These are phyloP conservation scores for Eimeria zaria DNA, from an alignment of 169 alveolate species.

Conservation along the genomic window DNA sequence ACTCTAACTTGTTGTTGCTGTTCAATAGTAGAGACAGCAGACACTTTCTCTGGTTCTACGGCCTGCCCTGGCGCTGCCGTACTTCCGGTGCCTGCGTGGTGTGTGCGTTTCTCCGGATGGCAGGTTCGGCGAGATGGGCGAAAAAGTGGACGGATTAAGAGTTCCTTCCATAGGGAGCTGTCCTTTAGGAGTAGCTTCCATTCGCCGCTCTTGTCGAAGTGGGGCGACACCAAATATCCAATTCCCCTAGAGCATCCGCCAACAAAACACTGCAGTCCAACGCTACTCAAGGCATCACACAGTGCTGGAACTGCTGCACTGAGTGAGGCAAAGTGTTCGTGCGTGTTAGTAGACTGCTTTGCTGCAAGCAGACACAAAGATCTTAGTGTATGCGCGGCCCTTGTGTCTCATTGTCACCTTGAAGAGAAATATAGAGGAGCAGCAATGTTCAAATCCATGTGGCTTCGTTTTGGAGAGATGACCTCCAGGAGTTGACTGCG, in stretches of 20 bases:
- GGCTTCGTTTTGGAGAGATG: slow-evolving; percentile 65
- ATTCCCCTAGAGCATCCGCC: slow-evolving; percentile 54
- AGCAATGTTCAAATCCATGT: slow-evolving; percentile 83
- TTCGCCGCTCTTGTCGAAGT: slow-evolving; percentile 13
- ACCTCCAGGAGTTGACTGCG: slow-evolving; percentile 43
- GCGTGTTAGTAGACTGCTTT: background rate
- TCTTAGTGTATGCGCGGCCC: background rate
- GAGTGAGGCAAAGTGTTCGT: background rate
- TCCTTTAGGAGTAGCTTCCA: slow-evolving; percentile 63
- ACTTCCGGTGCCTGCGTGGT: background rate
- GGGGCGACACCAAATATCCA: slow-evolving; percentile 79
- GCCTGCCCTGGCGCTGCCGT: slow-evolving; percentile 1
- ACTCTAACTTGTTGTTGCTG: background rate
- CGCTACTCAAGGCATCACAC: background rate
- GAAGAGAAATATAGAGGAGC: slow-evolving; percentile 80
- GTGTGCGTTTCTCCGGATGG: background rate
- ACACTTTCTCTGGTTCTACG: background rate
- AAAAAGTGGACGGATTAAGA: slow-evolving; percentile 36
- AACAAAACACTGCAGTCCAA: background rate
- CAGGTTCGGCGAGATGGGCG: background rate
- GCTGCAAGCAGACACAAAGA: background rate
- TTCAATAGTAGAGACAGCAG: background rate
- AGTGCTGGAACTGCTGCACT: background rate
- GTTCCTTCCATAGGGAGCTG: slow-evolving; percentile 34
- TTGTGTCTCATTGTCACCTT: slow-evolving; percentile 30